phyloP scores from a whole-genome alignment of 495 filamentous ascomycete species.

The Lindgomyces ingoldianus region DNA sequence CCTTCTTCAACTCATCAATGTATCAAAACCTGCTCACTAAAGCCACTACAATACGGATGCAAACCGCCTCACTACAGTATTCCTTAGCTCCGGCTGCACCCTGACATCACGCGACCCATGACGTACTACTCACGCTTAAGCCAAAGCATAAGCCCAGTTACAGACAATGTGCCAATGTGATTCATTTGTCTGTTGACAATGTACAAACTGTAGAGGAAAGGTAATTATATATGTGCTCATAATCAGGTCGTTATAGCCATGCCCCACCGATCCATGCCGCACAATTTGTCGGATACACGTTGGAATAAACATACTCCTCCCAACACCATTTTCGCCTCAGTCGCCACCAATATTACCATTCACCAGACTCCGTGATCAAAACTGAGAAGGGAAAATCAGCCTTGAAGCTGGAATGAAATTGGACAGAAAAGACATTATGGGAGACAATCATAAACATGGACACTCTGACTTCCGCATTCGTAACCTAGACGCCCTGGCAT shows the following conservation, averaged over 20 bases:
- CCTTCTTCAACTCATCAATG: too few relatives aligned
- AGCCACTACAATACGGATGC: too few relatives aligned
- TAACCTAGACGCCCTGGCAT: neutral
- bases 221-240: neutral
- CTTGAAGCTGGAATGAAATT: neutral
- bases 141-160: too few relatives aligned
- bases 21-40: too few relatives aligned
- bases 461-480: neutral
- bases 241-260: neutral
- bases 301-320: neutral
- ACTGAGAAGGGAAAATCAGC: conserved; percentile 2
- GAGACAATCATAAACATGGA: conserved; percentile 2
- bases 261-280: neutral
- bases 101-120: neutral
- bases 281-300: neutral
- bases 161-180: too few relatives aligned
- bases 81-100: neutral
- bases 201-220: neutral
- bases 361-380: conserved; percentile 2
- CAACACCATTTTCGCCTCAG: neutral
- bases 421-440: neutral
- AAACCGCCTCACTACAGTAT: neutral
- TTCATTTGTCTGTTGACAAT: neutral
- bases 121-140: neutral
- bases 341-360: neutral